A percentile compares a stretch with the other conserved stretches of the same genome.
Evolutionary conservation across 768 basidiomycete species (phyloP).

Genomic region (Tricholoma flavovirens): DNA sequence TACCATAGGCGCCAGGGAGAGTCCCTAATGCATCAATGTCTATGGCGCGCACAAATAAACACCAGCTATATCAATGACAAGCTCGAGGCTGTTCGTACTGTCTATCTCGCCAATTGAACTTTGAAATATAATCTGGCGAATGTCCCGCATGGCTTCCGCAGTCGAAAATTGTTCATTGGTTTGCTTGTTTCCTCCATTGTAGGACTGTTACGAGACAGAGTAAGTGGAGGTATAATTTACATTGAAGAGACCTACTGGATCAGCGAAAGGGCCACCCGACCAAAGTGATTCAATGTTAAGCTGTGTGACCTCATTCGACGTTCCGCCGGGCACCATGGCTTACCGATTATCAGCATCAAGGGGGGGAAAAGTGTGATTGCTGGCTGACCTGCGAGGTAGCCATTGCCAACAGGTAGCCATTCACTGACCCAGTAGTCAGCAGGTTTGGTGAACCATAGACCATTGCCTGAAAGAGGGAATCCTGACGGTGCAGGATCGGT

Average conservation of each 20-base stretch:
- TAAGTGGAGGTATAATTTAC: neutral
- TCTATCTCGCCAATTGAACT: conserved; percentile 55
- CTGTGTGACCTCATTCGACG: conserved; percentile 52
- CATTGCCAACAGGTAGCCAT: conserved; percentile 70
- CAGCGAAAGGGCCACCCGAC: conserved; percentile 68
- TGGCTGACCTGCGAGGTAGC: conserved; percentile 18
- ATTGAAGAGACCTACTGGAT: conserved; percentile 39
- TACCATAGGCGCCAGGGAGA: conserved; percentile 58
- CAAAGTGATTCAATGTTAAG: conserved; percentile 75
- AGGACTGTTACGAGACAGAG: conserved; percentile 33
- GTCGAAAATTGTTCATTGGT: conserved; percentile 37
- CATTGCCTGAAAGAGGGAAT: conserved; percentile 73
- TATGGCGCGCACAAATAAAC: conserved; percentile 20
- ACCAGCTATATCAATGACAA: neutral
- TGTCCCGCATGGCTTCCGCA: conserved; percentile 44
- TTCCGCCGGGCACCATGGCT: conserved; percentile 67
- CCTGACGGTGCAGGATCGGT: conserved; percentile 28
- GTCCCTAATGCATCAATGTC: conserved; percentile 51
- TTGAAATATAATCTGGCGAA: conserved; percentile 52
- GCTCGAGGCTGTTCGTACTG: conserved; percentile 30
- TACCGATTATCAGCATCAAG: neutral
- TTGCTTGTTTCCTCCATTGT: conserved; percentile 67
- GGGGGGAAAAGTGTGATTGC: neutral
- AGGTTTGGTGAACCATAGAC: conserved; percentile 59
- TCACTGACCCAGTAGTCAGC: conserved; percentile 53